Evolutionary conservation across 2,329 filamentous ascomycete species (phyloP).

Genomic region (Penicillium concentricum): DNA sequence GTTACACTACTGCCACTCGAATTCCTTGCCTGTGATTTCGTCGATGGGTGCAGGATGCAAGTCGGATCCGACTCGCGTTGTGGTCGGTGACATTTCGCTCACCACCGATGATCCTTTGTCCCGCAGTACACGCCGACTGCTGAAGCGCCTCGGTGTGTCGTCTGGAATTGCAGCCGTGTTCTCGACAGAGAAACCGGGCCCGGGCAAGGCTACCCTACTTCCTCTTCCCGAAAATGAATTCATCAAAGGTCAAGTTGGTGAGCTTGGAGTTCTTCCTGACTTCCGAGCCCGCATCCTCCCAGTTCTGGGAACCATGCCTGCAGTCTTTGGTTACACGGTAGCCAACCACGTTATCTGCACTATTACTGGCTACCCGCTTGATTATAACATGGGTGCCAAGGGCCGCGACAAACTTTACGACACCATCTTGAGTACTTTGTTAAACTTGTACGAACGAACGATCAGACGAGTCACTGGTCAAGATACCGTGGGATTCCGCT

Average conservation of each 20-base stretch:
- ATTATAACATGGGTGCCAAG: conserved; percentile 79
- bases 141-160: conserved; percentile 74
- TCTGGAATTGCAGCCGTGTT: conserved; percentile 89
- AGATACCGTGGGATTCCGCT: conserved; percentile 68
- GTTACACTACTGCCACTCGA: conserved; percentile 79
- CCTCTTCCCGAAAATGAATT: conserved; percentile 88
- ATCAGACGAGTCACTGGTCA: conserved; percentile 54
- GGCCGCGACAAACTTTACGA: conserved; percentile 91
- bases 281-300: conserved; percentile 94
- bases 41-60: conserved; percentile 97
- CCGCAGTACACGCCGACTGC: conserved; percentile 73
- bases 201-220: conserved; percentile 85
- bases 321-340: conserved; percentile 86
- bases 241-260: conserved; percentile 77
- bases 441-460: conserved; percentile 75
- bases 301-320: conserved; percentile 94
- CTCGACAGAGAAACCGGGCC: conserved; percentile 84
- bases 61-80: conserved; percentile 77
- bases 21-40: conserved; percentile 78
- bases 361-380: conserved; percentile 73
- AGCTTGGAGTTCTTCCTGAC: conserved; percentile 84
- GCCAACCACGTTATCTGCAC: conserved; percentile 91
- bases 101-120: conserved; percentile 89
- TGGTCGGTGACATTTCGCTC: conserved; percentile 85
- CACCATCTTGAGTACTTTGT: conserved; percentile 70